phyloP scores from a whole-genome alignment of 2,329 filamentous ascomycete genomes.

The Chaetomium olivaceum region DNA sequence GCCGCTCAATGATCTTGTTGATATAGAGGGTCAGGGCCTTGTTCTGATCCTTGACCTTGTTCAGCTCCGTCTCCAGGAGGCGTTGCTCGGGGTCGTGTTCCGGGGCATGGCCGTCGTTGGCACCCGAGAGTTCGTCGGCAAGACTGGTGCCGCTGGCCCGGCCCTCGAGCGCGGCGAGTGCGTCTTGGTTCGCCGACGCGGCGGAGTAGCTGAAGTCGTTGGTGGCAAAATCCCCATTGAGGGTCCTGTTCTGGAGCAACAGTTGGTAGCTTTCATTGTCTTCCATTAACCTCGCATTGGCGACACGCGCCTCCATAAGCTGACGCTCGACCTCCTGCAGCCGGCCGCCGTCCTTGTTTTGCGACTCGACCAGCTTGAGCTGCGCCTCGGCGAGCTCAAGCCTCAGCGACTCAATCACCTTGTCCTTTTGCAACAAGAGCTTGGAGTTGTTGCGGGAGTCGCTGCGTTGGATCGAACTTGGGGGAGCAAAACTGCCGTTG shows the following conservation, averaged over 20 bases:
- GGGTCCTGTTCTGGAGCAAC: conserved; percentile 88
- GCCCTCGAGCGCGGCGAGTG: conserved; percentile 65
- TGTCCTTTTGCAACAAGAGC: conserved; percentile 90
- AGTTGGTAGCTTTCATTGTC: conserved; percentile 98
- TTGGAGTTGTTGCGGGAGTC: conserved; percentile 89
- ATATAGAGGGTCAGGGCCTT: conserved; percentile 97
- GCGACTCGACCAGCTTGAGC: conserved; percentile 91
- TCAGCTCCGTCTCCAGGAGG: conserved; percentile 75
- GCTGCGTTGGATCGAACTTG: conserved; percentile 79
- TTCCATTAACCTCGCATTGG: conserved; percentile 94
- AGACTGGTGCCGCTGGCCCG: conserved; percentile 57
- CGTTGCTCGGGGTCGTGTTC: conserved; percentile 52
- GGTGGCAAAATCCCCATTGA: conserved; percentile 89
- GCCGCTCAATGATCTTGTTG: conserved; percentile 96
- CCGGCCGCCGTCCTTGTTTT: conserved; percentile 86
- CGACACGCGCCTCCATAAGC: conserved; percentile 89
- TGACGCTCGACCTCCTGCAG: conserved; percentile 88
- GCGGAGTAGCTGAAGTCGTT: conserved; percentile 74
- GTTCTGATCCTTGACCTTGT: conserved; percentile 85
- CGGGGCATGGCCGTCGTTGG: conserved; percentile 48
- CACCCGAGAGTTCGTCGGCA: conserved; percentile 84
- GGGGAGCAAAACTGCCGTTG: conserved; percentile 79
- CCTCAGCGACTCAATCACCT: conserved; percentile 87
- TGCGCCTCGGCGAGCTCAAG: conserved; percentile 93
- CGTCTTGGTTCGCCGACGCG: conserved; percentile 61